These are phyloP conservation scores for Solanum etuberosum DNA, from an alignment of 257 asterid genomes.

Conservation along the genomic window DNA sequence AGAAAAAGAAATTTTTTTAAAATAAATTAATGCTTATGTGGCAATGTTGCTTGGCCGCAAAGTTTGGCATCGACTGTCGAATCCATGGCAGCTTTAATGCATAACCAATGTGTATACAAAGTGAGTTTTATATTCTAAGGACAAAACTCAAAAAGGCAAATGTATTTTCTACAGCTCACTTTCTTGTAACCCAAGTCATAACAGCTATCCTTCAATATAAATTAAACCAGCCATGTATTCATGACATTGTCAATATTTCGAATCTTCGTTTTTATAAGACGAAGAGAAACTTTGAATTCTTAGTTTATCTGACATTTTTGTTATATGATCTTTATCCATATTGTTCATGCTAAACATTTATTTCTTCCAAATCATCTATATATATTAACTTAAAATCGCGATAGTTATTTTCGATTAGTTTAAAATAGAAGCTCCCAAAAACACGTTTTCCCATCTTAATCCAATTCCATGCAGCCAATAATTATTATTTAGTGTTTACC, in stretches of 20 bases:
- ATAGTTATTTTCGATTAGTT: background rate
- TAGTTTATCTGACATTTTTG: background rate
- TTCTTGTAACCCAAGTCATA: background rate
- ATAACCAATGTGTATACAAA: background rate
- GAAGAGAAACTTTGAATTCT: background rate
- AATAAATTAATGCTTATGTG: background rate
- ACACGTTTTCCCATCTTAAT: background rate
- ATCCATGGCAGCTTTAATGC: background rate
- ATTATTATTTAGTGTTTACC: background rate
- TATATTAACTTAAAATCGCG: background rate
- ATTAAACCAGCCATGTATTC: background rate
- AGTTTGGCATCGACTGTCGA: background rate
- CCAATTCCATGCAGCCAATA: background rate
- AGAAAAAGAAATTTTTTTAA: fast-evolving
- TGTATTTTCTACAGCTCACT: background rate
- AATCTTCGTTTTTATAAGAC: background rate
- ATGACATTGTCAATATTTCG: background rate
- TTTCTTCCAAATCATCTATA: background rate
- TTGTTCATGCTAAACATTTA: background rate
- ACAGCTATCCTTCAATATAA: background rate
- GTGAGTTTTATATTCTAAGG: background rate
- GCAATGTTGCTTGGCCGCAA: background rate
- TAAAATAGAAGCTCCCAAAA: background rate
- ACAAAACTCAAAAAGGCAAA: background rate
- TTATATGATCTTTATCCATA: background rate